A percentile compares a stretch with the other conserved stretches of the same genome.
Evolutionary conservation across 2,329 filamentous ascomycete species (phyloP).

Genomic region (Orbilia blumenaviensis): DNA sequence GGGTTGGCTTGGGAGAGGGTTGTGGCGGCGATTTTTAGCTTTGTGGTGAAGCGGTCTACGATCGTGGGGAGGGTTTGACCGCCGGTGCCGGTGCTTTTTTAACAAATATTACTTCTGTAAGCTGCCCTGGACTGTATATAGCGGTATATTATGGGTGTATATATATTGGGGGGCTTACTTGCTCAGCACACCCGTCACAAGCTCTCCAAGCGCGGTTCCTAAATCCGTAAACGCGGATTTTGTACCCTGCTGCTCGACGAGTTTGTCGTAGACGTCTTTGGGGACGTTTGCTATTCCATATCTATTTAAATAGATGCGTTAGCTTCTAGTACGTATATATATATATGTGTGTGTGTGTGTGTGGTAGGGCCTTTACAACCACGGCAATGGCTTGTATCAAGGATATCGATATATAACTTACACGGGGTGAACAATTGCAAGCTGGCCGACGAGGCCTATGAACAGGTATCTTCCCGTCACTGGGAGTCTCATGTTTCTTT

Average conservation of each 20-base stretch:
- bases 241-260: background rate
- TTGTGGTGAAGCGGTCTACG: background rate
- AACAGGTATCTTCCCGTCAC: background rate
- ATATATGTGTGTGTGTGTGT: too few species aligned
- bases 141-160: background rate
- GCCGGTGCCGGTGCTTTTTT: background rate
- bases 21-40: slow-evolving; percentile 1
- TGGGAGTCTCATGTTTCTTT: background rate
- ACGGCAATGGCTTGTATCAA: too few species aligned
- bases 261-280: background rate
- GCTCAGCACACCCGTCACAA: background rate
- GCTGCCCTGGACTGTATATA: too few species aligned
- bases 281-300: background rate
- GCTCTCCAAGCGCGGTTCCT: background rate
- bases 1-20: background rate
- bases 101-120: background rate
- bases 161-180: slow-evolving; percentile 2
- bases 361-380: too few species aligned
- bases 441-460: background rate
- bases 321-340: background rate
- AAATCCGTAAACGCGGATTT: background rate
- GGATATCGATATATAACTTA: slow-evolving; percentile 1
- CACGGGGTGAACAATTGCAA: background rate
- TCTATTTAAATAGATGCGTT: background rate
- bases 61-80: background rate